A percentile compares a stretch with the other conserved stretches of the same genome.
Evolutionary conservation across 306 rosid genomes (phyloP).

Genomic region (Ormosia semicastrata): DNA sequence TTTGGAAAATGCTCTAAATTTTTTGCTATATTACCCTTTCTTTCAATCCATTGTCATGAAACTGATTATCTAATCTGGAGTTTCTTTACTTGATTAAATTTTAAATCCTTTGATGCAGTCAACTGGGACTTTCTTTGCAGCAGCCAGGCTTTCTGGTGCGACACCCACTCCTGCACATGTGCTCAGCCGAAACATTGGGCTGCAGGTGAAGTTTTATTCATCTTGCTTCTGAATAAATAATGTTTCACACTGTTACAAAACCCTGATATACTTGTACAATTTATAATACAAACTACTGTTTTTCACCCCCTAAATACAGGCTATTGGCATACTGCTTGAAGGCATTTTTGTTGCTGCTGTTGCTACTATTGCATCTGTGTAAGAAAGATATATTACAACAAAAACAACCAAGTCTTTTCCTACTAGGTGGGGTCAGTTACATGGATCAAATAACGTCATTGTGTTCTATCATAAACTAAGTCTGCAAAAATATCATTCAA

Average conservation of each 20-base stretch:
- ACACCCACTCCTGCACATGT: conserved; percentile 89
- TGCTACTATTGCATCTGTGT: conserved; percentile 92
- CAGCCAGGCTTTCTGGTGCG: conserved; percentile 97
- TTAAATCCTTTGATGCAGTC: conserved; percentile 51
- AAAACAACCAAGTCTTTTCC: too few species aligned
- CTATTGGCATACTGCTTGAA: conserved; percentile 71
- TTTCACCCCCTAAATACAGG: conserved; percentile 50
- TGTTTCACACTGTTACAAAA: not conserved
- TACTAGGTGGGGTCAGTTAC: too few species aligned
- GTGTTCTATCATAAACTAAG: too few species aligned
- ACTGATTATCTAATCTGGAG: conserved; percentile 9
- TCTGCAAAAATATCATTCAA: too few species aligned
- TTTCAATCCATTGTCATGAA: not conserved
- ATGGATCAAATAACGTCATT: too few species aligned
- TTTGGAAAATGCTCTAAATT: not conserved
- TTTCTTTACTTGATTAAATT: conserved; percentile 14
- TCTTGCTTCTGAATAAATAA: not conserved
- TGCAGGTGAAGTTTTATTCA: conserved; percentile 57
- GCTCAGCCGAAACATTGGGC: conserved; percentile 77
- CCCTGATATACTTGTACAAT: not conserved
- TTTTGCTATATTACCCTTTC: not conserved
- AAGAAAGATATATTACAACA: too few species aligned
- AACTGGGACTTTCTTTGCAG: conserved; percentile 80
- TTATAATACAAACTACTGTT: conserved; percentile 9
- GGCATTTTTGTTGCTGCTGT: conserved; percentile 81